Base-by-base conservation (phyloP, 1,284 basidiomycete genomes). In the Tylopilus orsonianus region DNA sequence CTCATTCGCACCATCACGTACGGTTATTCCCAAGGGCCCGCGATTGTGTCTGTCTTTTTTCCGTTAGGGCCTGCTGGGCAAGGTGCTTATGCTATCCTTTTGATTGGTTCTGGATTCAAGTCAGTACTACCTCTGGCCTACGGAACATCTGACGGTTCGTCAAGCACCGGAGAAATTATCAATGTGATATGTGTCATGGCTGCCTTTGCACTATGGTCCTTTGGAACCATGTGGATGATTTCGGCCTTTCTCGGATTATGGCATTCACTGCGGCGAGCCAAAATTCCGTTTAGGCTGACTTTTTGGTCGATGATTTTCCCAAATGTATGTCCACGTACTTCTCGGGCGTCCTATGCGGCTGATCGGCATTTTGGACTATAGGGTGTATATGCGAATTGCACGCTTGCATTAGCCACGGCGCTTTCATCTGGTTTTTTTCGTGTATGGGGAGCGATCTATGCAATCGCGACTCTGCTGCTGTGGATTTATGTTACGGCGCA, bases 311-410 rank as follows among this genome's bases (percentile, higher is more conserved):
- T 78, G 35, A 75, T 83, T 51, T 84, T 84, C 57, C 82, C 81
- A 8, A 82, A 80, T 50, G 82, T 81, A 53, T 30, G 77, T 71
- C 20, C 37, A 23, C 33, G 20, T 35, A 19, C 20, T 14, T 24
- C 4, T 38, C 24, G 5, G 16, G 20, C 6, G 27, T n/a, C 10
- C 10, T 13, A 7, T 42, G 36, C n/a, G 33, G 48, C 37, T 50
- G 36, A 61, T 42, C 4, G n/a, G n/a, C 10, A 23, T 23, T n/a
- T 4, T 8, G 26, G 4, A 33, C 27, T 12, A 14, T 27, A 80
- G 79, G 75, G 81, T 19, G 83, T 85, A 1, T 87, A 83, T 48
- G 80, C 83, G 1, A 81, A 81, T 30, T 71, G 84, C 2, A 84
- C 84, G 0, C 75, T 83, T 14, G 67, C 70, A 19, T 69, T 89